Base-by-base conservation (phyloP, 2,329 filamentous ascomycete species). In the Dothideomycetes sp. region DNA sequence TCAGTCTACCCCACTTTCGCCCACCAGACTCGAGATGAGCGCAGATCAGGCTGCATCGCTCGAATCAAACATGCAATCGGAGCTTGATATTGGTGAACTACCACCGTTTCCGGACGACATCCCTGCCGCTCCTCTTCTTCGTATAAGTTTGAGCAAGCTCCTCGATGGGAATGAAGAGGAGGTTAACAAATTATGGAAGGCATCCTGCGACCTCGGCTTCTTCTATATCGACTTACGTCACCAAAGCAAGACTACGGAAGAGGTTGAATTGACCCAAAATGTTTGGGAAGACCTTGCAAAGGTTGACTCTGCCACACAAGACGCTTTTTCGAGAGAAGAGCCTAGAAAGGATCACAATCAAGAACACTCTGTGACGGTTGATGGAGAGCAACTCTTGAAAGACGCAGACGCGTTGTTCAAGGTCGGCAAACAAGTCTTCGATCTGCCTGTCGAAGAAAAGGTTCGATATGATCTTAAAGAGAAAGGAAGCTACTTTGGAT, bases 141-240 rank as follows among this genome's bases (percentile, higher is more conserved):
- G 58, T 22, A 57, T 67, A 17, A 63, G 56, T 5, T 53, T 65
- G 10, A 30, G 49, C 5, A 61, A 60, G 38, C 53, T 67, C 4
- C 45, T 61, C 5, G 29, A 43, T 2, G 47, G 48, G 3, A 54
- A 64, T 38, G 3, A 41, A n/a, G 50, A 49, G 22, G 64, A 65
- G 33, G 41, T 56, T 30, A 51, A 61, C 5, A 45, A 53, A n/a
- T 54, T 63, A 19, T 64, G 56, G 56, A 44, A 54, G 16, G 62
- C 63, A 3, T 63, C 60, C 43, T 54, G 56, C 17, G 64, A 73
- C 3, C 57, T 75, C 1, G 72, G 73, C 1, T 76, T 76, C 57
- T 76, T 75, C 58, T 76, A 76, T 47, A 60, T 76, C 5, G 68
- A 75, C 47, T 54, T 75, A 3, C 55, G 60, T 16, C 52, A 17